A percentile compares a stretch with the other conserved stretches of the same genome.
phyloP scores from a whole-genome alignment of 495 filamentous ascomycete genomes.

The Letharia columbiana region DNA sequence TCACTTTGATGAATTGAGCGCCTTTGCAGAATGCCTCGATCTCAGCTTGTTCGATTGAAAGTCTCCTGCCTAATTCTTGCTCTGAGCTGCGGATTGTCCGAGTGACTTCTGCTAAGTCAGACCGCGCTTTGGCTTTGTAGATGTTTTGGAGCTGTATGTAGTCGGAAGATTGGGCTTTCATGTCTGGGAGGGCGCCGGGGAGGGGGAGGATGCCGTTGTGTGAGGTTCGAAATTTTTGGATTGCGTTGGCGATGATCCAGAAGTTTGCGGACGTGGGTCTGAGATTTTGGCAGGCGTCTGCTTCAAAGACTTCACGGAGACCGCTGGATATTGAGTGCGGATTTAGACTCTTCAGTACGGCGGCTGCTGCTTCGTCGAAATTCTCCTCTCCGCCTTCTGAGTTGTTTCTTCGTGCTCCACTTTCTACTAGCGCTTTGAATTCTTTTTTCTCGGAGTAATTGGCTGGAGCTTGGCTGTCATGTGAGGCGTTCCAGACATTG shows the following conservation, averaged over 20 bases:
- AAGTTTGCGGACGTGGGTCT: slow-evolving; percentile 47
- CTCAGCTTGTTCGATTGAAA: slow-evolving; percentile 57
- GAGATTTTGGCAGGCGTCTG: slow-evolving; percentile 47
- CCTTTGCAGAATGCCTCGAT: slow-evolving; percentile 95
- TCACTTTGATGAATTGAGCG: slow-evolving; percentile 83
- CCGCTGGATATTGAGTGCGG: slow-evolving; percentile 55
- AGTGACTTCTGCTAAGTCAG: slow-evolving; percentile 71
- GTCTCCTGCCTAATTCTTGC: slow-evolving; percentile 39
- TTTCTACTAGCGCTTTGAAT: slow-evolving; percentile 61
- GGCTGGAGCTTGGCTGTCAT: slow-evolving; percentile 58
- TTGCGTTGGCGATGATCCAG: slow-evolving; percentile 83
- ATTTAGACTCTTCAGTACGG: slow-evolving; percentile 76
- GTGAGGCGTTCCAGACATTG: slow-evolving; percentile 66
- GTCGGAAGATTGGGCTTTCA: slow-evolving; percentile 91
- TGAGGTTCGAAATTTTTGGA: slow-evolving; percentile 62
- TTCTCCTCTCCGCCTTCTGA: slow-evolving; percentile 93
- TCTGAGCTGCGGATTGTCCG: slow-evolving; percentile 56
- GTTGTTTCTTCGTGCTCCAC: slow-evolving; percentile 59
- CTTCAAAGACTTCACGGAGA: slow-evolving; percentile 69
- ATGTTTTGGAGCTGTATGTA: slow-evolving; percentile 90
- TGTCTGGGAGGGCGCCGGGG: slow-evolving; percentile 84
- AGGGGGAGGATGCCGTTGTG: slow-evolving; percentile 64
- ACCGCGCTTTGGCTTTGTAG: slow-evolving; percentile 82
- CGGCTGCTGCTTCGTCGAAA: slow-evolving; percentile 83
- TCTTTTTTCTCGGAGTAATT: slow-evolving; percentile 81